Base-by-base conservation (phyloP, 2,329 filamentous ascomycete genomes). In the Neonectria coccinea region DNA sequence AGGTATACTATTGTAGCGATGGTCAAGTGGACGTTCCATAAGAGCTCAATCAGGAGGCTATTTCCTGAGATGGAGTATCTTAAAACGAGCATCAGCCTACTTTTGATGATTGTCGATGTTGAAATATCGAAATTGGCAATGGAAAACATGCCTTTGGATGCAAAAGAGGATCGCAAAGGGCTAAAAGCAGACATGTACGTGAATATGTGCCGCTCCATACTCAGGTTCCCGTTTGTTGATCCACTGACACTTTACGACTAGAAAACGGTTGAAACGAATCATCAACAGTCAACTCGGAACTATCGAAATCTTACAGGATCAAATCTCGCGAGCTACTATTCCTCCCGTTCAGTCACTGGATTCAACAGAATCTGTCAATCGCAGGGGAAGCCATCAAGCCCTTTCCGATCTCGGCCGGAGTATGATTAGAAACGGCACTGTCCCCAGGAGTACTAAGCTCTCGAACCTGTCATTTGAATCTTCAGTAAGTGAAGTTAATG, bases 21-120 rank as follows among this genome's bases (percentile, higher is more conserved):
- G 18, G 5, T 25, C 20, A 27, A 4, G 11, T 54, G 51, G 51
- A 42, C 41, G 33, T 54, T 14, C 5, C 51, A 41, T 10, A 54
- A 29, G 20, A 42, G 22, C 22, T 39, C 33, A 10, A 27, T 54
- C 16, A 42, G 12, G 8, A 36, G 3, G 5, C n/a, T 53, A 6
- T 27, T 54, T n/a, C 51, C 51, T 22, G 31, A 41, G 33, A 54
- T 54, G 51, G 12, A 42, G 2, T 36, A 41, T 11, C 16, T 54
- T 6, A 41, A 27, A 29, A n/a, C 12, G 14, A 39, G 14, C 14
- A 11, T 54, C 7, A 27, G 2, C 14, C 20, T 54, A 10, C 18
- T 54, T 3, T 10, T 54, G 16, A 5, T 7, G 14, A 11, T 25
- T n/a, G 25, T 9, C 4, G 18, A 25, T 2, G 4, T 54, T 16